These are phyloP conservation scores for Lecanosticta acicola DNA, from an alignment of 2,329 filamentous ascomycete species.

Conservation along the genomic window DNA sequence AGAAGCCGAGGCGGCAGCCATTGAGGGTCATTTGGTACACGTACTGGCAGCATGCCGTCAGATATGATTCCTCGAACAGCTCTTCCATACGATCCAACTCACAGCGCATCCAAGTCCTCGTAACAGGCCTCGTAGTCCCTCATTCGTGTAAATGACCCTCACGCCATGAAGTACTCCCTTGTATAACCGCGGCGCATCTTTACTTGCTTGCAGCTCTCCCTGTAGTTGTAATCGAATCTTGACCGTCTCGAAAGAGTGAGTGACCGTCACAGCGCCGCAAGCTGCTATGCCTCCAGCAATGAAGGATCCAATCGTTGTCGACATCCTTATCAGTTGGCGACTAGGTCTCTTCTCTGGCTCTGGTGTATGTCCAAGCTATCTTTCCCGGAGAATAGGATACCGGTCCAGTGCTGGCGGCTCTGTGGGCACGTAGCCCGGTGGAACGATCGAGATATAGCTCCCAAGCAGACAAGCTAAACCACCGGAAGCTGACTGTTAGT, in stretches of 20 bases:
- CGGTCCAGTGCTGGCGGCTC: too few relatives aligned
- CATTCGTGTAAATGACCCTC: constrained; percentile 81
- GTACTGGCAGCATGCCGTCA: constrained; percentile 50
- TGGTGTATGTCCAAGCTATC: too few relatives aligned
- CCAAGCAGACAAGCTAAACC: too few relatives aligned
- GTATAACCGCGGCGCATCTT: constrained; percentile 81
- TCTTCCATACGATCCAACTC: constrained; percentile 22
- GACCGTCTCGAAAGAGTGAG: constrained; percentile 96
- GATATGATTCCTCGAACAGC: background rate
- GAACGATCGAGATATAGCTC: too few relatives aligned
- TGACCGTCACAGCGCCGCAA: constrained; percentile 94
- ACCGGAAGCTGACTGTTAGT: too few relatives aligned
- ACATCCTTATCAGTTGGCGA: constrained; percentile 32
- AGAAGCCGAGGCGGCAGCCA: constrained; percentile 93
- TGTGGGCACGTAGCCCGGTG: too few relatives aligned
- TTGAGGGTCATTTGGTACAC: constrained; percentile 95
- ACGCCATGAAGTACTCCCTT: constrained; percentile 87
- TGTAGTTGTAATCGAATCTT: constrained; percentile 98
- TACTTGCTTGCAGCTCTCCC: constrained; percentile 85
- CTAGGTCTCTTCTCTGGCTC: background rate
- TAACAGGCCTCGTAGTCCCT: constrained; percentile 79
- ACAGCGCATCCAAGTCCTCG: constrained; percentile 81
- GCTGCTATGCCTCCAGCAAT: constrained; percentile 93
- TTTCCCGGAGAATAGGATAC: too few relatives aligned
- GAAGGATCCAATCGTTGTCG: constrained; percentile 62